Evolutionary conservation across 768 basidiomycete species (phyloP).

Genomic region (Serendipita sp.): DNA sequence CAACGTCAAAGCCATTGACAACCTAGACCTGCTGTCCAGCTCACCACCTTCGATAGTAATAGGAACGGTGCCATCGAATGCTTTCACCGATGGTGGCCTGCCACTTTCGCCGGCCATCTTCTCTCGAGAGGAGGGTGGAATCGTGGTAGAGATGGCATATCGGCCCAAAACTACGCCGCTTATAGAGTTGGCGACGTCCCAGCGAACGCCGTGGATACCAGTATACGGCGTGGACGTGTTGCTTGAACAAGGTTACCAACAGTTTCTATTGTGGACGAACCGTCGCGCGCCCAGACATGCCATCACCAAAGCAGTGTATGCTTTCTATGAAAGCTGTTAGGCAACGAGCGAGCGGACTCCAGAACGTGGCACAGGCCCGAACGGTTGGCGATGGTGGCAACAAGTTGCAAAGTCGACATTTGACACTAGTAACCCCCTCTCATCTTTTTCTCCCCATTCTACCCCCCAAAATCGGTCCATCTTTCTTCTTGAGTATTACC

Average conservation of each 20-base stretch:
- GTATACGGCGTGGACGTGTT: conserved; percentile 76
- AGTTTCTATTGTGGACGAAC: conserved; percentile 74
- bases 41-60: conserved; percentile 58
- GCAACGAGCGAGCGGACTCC: too few relatives aligned
- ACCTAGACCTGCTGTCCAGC: conserved; percentile 29
- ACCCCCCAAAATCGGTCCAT: too few relatives aligned
- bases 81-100: conserved; percentile 32
- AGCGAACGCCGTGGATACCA: conserved; percentile 36
- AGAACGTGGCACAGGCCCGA: too few relatives aligned
- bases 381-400: too few relatives aligned
- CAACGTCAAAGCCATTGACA: conserved; percentile 40
- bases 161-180: conserved; percentile 76
- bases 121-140: conserved; percentile 36
- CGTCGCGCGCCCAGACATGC: conserved; percentile 18
- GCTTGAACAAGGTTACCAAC: conserved; percentile 75
- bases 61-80: conserved; percentile 71
- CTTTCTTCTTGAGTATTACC: too few relatives aligned
- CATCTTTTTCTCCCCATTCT: too few relatives aligned
- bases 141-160: conserved; percentile 91
- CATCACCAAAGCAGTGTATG: conserved; percentile 16
- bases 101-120: conserved; percentile 45
- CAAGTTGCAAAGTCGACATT: too few relatives aligned
- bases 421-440: too few relatives aligned
- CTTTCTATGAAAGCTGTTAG: conserved; percentile 11
- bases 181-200: conserved; percentile 43